phyloP scores from a whole-genome alignment of 441 rosid species.

The Cnidoscolus chayamansa region DNA sequence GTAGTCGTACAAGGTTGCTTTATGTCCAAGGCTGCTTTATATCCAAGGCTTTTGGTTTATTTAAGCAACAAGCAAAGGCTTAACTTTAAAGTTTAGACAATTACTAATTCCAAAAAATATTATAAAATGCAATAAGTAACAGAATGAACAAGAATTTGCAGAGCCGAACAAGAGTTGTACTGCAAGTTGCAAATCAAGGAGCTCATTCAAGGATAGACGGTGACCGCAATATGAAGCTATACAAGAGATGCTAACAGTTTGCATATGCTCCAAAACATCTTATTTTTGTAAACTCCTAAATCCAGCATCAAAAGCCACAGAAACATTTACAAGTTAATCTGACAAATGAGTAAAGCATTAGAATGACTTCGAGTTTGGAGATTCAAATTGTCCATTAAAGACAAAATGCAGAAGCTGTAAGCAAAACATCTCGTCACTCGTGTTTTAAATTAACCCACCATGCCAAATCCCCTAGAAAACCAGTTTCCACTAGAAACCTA shows the following conservation, averaged over 20 bases:
- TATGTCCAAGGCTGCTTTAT: neutral
- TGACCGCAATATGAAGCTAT: constrained; percentile 1
- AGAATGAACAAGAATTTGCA: neutral
- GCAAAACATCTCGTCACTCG: neutral
- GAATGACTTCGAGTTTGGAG: neutral
- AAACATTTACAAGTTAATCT: neutral
- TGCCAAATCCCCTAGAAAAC: neutral
- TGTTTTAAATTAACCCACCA: neutral
- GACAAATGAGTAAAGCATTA: neutral
- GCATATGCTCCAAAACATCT: neutral
- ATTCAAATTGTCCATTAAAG: neutral
- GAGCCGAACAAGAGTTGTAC: neutral
- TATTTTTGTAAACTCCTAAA: neutral
- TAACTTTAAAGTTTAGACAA: constrained; percentile 1
- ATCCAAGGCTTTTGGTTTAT: neutral
- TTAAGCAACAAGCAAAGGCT: neutral
- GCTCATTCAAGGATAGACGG: neutral
- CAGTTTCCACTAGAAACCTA: neutral
- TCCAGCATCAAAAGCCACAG: neutral
- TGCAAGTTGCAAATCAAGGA: neutral
- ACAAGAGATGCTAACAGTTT: neutral
- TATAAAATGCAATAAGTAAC: neutral
- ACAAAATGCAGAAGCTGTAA: neutral
- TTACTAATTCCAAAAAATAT: neutral
- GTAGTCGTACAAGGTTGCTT: no score